Conservation (phyloP, 345 rosid species). For the Camelina hispida region DNA sequence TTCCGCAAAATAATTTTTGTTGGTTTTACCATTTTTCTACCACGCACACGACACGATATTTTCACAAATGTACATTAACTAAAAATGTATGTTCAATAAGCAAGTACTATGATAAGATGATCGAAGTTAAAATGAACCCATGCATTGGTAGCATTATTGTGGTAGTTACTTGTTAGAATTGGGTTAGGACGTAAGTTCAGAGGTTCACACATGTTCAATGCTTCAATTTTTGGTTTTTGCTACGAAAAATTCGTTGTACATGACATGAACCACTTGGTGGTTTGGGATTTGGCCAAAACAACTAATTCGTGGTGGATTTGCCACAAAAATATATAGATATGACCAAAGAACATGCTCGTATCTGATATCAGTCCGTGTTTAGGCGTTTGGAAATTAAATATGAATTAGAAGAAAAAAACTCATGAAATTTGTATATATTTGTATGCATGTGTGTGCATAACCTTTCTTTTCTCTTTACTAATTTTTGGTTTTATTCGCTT, state of each 20-base stretch:
- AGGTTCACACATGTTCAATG: not conserved
- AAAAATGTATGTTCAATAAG: not conserved
- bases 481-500: not conserved
- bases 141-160: not conserved
- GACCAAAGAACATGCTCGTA: not conserved
- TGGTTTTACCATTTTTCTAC: not conserved
- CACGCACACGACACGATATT: too few species aligned
- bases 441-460: constrained; percentile 20
- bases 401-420: not conserved
- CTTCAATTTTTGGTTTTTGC: not conserved
- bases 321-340: not conserved
- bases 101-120: not conserved
- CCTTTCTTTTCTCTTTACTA: not conserved
- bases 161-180: not conserved
- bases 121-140: not conserved
- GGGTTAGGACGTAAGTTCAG: not conserved
- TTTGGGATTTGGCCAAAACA: not conserved
- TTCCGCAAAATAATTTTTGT: too few species aligned
- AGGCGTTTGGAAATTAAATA: not conserved
- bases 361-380: not conserved
- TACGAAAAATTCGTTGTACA: not conserved
- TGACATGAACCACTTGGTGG: not conserved
- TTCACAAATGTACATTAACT: too few species aligned
- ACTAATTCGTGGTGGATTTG: not conserved
- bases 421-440: not conserved